A percentile compares a stretch with the other conserved stretches of the same genome.
phyloP scores from a whole-genome alignment of 768 basidiomycete genomes.

The Lactarius tabidus region DNA sequence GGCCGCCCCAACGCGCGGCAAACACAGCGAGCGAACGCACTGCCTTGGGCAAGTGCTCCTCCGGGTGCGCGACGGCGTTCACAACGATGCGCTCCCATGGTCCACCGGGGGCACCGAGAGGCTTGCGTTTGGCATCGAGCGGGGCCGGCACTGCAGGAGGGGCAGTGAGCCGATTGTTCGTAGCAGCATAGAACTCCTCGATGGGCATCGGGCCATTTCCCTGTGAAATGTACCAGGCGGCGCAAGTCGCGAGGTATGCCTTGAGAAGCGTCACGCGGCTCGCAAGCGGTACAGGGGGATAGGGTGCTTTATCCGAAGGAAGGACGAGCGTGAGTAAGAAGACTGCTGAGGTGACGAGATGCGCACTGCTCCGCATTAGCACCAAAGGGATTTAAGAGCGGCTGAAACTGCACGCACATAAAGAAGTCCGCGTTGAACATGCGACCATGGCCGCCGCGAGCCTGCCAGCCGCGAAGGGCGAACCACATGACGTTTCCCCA shows the following conservation, averaged over 20 bases:
- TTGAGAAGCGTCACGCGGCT: slow-evolving; percentile 54
- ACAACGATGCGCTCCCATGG: slow-evolving; percentile 59
- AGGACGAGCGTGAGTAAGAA: slow-evolving; percentile 52
- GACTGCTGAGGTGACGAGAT: slow-evolving; percentile 59
- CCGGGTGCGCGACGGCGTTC: slow-evolving; percentile 50
- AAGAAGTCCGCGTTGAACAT: slow-evolving; percentile 57
- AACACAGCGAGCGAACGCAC: slow-evolving; percentile 50
- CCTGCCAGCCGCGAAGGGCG: slow-evolving; percentile 50
- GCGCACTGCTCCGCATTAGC: slow-evolving; percentile 45
- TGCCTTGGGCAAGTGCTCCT: slow-evolving; percentile 52
- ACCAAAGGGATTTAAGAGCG: slow-evolving; percentile 11
- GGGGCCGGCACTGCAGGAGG: slow-evolving; percentile 30
- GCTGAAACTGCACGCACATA: slow-evolving; percentile 40
- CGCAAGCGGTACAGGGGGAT: slow-evolving; percentile 31
- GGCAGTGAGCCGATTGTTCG: slow-evolving; percentile 21
- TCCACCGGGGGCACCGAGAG: slow-evolving; percentile 15
- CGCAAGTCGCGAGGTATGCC: slow-evolving; percentile 49
- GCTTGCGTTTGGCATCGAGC: slow-evolving; percentile 6
- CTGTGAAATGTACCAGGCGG: slow-evolving; percentile 54
- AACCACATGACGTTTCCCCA: slow-evolving; percentile 57
- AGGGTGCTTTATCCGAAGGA: slow-evolving; percentile 29
- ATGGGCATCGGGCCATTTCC: slow-evolving; percentile 52
- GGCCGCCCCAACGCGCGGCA: slow-evolving; percentile 41
- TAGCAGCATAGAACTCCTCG: slow-evolving; percentile 42
- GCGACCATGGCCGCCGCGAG: slow-evolving; percentile 25